These are phyloP conservation scores for Bremia lactucae DNA, from an alignment of 352 stramenopile species.

Conservation along the genomic window DNA sequence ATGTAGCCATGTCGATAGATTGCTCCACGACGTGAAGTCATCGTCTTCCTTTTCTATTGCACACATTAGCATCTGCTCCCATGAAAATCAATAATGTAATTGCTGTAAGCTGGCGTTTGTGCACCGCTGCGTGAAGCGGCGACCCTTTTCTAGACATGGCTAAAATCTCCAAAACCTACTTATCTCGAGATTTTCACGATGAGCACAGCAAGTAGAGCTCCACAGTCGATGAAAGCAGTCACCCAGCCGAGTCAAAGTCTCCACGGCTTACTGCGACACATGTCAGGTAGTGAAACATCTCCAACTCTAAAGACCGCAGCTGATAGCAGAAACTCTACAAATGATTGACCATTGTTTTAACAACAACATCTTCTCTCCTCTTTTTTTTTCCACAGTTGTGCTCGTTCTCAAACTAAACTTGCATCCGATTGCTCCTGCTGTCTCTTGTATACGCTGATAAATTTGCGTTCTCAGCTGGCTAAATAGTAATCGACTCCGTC, in stretches of 20 bases:
- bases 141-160: conserved; percentile 40
- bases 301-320: conserved; percentile 51
- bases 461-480: conserved; percentile 44
- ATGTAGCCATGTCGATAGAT: conserved; percentile 41
- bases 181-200: conserved; percentile 60
- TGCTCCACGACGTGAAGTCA: conserved; percentile 57
- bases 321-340: conserved; percentile 80
- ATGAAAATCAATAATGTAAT: conserved; percentile 53
- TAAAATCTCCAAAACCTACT: conserved; percentile 57
- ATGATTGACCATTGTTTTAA: conserved; percentile 35
- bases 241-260: conserved; percentile 55
- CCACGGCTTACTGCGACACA: conserved; percentile 62
- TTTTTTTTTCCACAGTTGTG: conserved; percentile 29
- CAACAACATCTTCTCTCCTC: conserved; percentile 36
- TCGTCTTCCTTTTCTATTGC: conserved; percentile 44
- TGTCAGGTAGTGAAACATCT: conserved; percentile 75
- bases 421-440: conserved; percentile 47
- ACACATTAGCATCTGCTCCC: conserved; percentile 40
- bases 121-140: conserved; percentile 51
- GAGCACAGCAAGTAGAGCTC: conserved; percentile 55
- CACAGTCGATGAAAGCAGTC: conserved; percentile 36
- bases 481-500: conserved; percentile 63
- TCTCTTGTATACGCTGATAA: conserved; percentile 39
- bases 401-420: conserved; percentile 29
- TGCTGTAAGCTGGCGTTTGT: conserved; percentile 43